Conservation (phyloP, 371 early-diverging fungal species). For the Batkoa obscura region DNA sequence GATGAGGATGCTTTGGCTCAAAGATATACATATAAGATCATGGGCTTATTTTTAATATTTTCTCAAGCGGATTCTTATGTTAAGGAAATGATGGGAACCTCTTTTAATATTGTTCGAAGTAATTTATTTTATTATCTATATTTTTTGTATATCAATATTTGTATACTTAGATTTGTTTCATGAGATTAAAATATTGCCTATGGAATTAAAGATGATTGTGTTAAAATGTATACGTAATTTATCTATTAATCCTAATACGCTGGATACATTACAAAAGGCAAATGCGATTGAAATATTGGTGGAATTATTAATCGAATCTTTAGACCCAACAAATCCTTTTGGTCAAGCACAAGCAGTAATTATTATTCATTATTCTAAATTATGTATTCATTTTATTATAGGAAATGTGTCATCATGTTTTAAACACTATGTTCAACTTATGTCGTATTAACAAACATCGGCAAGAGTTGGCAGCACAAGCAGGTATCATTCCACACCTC, state of each 20-base stretch:
- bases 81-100: conserved; percentile 23
- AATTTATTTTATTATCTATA: neutral
- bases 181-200: conserved; percentile 16
- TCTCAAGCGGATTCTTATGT: conserved; percentile 26
- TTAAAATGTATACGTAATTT: conserved; percentile 34
- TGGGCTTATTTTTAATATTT: conserved; percentile 22
- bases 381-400: neutral
- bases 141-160: conserved; percentile 6
- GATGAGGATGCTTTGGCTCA: conserved; percentile 14
- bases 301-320: conserved; percentile 12
- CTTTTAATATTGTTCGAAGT: conserved; percentile 10
- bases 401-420: conserved; percentile 30
- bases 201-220: conserved; percentile 16
- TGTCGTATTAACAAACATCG: conserved; percentile 29
- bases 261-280: conserved; percentile 22
- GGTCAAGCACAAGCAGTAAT: neutral
- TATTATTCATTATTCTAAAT: no score
- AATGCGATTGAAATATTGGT: conserved; percentile 21
- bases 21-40: conserved; percentile 18
- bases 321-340: neutral
- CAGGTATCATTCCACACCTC: conserved; percentile 29
- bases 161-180: conserved; percentile 13
- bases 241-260: conserved; percentile 26
- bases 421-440: conserved; percentile 34
- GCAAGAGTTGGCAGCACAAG: conserved; percentile 26